Evolutionary conservation across 2,329 filamentous ascomycete species (phyloP).

Genomic region (Diaporthe batatas): DNA sequence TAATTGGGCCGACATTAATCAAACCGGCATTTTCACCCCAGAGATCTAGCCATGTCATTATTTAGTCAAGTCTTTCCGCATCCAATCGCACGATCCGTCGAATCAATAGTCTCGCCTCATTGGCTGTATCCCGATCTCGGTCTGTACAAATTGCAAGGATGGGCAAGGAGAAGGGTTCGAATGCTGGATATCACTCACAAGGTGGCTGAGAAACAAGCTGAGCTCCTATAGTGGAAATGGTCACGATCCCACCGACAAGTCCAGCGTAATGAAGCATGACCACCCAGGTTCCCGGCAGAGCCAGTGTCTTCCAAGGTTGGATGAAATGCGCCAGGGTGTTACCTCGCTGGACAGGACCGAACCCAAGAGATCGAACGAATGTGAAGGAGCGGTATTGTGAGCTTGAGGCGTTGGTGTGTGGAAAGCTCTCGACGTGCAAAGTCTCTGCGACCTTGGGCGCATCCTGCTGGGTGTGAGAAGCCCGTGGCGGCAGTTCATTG

Average conservation of each 20-base stretch:
- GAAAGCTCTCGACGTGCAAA: neutral
- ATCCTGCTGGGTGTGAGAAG: constrained; percentile 13
- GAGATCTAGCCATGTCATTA: constrained; percentile 40
- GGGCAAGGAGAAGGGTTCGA: too few species aligned
- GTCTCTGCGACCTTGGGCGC: constrained; percentile 14
- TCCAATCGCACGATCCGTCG: too few species aligned
- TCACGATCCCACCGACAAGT: constrained; percentile 52
- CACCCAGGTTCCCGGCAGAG: constrained; percentile 52
- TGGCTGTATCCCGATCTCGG: neutral
- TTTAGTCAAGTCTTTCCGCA: neutral
- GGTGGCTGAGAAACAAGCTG: constrained; percentile 49
- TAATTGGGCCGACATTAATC: constrained; percentile 52
- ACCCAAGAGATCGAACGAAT: constrained; percentile 9
- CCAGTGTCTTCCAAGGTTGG: constrained; percentile 49
- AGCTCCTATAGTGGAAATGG: constrained; percentile 53
- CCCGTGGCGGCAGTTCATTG: constrained; percentile 8
- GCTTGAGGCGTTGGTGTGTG: neutral
- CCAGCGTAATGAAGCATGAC: constrained; percentile 55
- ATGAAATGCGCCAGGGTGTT: constrained; percentile 44
- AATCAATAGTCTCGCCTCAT: neutral
- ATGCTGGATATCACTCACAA: constrained; percentile 32
- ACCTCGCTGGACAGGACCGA: constrained; percentile 29
- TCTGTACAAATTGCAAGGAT: neutral
- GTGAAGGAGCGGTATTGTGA: constrained; percentile 1
- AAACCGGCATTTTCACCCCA: constrained; percentile 53